Conservation (phyloP, 2,329 filamentous ascomycete genomes). For the Ophioceras dolichostomum region DNA sequence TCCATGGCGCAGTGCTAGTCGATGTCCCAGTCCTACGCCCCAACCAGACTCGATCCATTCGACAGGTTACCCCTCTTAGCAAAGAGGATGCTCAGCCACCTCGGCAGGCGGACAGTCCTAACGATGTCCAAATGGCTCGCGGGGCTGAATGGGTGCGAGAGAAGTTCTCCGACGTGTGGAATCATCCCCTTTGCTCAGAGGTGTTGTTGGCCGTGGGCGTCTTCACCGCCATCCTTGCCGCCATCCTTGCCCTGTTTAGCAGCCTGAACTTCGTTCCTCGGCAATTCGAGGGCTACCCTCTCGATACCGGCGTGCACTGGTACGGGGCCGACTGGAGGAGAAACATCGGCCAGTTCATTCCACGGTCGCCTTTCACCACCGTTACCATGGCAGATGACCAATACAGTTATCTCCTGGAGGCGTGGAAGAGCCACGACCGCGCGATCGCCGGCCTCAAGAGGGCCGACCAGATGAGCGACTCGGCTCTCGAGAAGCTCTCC, state of each 20-base stretch:
- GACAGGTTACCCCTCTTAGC: no score
- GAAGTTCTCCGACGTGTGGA: no score
- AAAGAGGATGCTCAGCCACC: no score
- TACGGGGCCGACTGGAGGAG: conserved; percentile 11
- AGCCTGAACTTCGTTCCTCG: no score
- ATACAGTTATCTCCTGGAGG: conserved; percentile 12
- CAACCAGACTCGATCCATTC: no score
- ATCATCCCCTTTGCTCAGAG: no score
- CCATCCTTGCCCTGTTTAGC: no score
- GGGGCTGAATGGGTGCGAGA: not conserved
- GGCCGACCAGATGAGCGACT: conserved; percentile 20
- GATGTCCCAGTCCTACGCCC: no score
- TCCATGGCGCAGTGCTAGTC: no score
- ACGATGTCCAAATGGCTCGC: not conserved
- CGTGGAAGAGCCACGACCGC: conserved; percentile 10
- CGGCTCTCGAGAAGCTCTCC: conserved; percentile 29
- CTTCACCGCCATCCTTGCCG: no score
- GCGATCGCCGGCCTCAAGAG: conserved; percentile 16
- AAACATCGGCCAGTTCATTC: conserved; percentile 12
- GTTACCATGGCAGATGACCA: conserved; percentile 10
- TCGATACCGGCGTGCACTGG: conserved; percentile 12
- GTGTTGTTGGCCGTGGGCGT: no score
- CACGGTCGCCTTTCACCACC: conserved; percentile 9
- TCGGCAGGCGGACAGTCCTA: not conserved
- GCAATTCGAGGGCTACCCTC: conserved; percentile 9